These are phyloP conservation scores for Taphrina deformans DNA, from an alignment of 1,139 yeast genomes.

Conservation along the genomic window DNA sequence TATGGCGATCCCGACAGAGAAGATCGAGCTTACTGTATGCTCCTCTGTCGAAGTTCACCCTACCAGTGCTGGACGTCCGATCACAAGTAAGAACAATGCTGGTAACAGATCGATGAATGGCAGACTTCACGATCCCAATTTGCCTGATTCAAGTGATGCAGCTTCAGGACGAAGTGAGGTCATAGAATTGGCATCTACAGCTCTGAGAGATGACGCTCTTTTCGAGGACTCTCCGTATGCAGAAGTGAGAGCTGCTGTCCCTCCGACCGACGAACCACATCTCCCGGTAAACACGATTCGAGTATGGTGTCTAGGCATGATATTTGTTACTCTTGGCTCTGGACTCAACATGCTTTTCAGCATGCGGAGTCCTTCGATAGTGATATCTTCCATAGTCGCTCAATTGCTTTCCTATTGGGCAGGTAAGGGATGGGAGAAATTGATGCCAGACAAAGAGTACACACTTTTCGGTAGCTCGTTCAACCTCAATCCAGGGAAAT, in stretches of 20 bases:
- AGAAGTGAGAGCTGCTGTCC: conserved; percentile 70
- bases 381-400: conserved; percentile 58
- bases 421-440: conserved; percentile 50
- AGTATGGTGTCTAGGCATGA: conserved; percentile 36
- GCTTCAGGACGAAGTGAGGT: not conserved
- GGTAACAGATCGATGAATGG: not conserved
- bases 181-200: not conserved
- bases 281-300: conserved; percentile 57
- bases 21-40: not conserved
- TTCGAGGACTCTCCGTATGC: conserved; percentile 58
- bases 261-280: conserved; percentile 58
- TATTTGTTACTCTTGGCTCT: conserved; percentile 60
- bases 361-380: conserved; percentile 58
- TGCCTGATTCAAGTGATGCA: not conserved
- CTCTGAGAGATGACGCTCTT: not conserved
- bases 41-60: not conserved
- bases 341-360: conserved; percentile 61
- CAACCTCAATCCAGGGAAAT: conserved; percentile 60
- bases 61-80: not conserved
- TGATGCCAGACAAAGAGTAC: conserved; percentile 55
- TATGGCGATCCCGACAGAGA: not conserved
- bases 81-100: not conserved
- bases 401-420: conserved; percentile 50
- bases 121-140: conserved; percentile 2
- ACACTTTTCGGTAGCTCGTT: conserved; percentile 47